Evolutionary conservation across 495 filamentous ascomycete species (phyloP).

Genomic region (Trypethelium eluteriae): DNA sequence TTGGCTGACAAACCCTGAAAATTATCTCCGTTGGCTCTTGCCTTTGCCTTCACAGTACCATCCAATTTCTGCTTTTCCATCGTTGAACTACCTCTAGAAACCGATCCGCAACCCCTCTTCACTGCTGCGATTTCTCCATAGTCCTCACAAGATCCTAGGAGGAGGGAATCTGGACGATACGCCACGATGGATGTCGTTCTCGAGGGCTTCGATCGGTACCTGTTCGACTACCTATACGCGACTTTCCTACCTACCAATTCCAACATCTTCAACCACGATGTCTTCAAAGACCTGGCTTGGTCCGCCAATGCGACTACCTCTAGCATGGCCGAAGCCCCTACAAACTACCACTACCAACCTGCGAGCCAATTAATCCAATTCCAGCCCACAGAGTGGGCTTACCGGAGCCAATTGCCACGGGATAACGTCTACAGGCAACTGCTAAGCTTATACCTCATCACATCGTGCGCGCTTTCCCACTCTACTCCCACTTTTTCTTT

Average conservation of each 20-base stretch:
- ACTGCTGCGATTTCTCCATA: not conserved
- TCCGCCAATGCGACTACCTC: conserved; percentile 36
- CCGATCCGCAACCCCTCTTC: no score
- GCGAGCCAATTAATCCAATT: conserved; percentile 64
- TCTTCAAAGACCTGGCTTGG: conserved; percentile 15
- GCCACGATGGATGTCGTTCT: conserved; percentile 82
- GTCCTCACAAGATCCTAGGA: not conserved
- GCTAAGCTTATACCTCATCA: conserved; percentile 70
- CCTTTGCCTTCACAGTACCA: no score
- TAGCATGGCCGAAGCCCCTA: conserved; percentile 35
- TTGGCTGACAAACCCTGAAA: no score
- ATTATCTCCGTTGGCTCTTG: no score
- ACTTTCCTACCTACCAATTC: conserved; percentile 53
- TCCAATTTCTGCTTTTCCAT: no score
- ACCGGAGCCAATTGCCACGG: conserved; percentile 68
- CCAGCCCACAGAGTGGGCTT: conserved; percentile 68
- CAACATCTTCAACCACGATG: conserved; percentile 39
- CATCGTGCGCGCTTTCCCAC: conserved; percentile 54
- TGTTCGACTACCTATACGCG: conserved; percentile 78
- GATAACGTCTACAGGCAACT: conserved; percentile 75
- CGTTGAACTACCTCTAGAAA: no score
- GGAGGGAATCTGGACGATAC: not conserved
- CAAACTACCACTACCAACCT: conserved; percentile 51
- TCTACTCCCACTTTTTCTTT: conserved; percentile 12
- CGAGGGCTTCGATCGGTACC: conserved; percentile 73